phyloP scores from a whole-genome alignment of 2,329 filamentous ascomycete genomes.

The Claviceps quebecensis region DNA sequence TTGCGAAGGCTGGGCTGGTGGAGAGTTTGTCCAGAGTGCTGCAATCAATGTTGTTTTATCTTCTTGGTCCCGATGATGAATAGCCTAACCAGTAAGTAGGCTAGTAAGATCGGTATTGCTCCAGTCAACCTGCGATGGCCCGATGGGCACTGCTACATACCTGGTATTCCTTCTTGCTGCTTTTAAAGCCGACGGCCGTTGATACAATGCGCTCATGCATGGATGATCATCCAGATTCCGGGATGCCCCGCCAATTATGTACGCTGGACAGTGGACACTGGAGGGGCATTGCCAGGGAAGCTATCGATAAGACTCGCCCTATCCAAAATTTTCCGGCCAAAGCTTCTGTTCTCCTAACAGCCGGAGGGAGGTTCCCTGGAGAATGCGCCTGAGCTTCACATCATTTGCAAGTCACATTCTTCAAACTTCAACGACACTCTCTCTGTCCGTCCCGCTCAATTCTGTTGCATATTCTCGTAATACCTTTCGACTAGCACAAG shows the following conservation, averaged over 20 bases:
- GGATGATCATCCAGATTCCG: not conserved
- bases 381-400: not conserved
- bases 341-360: not conserved
- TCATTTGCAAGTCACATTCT: not conserved
- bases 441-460: not conserved
- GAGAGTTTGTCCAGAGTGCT: too few relatives aligned
- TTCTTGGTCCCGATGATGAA: too few relatives aligned
- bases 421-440: not conserved
- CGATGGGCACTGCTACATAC: not conserved
- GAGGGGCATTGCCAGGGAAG: not conserved
- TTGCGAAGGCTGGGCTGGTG: too few relatives aligned
- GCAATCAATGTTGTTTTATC: too few relatives aligned
- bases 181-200: not conserved
- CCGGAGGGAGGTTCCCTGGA: not conserved
- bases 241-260: not conserved
- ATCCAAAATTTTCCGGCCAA: slow-evolving; percentile 3
- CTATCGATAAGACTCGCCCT: slow-evolving; percentile 5
- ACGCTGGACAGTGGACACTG: too few relatives aligned
- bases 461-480: not conserved
- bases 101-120: too few relatives aligned
- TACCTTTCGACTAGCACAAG: not conserved
- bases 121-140: not conserved
- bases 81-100: too few relatives aligned
- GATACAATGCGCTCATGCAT: not conserved
- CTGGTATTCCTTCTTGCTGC: not conserved